Evolutionary conservation across 2,329 filamentous ascomycete species (phyloP), one percentile per base, ranked within the genome.

Genomic region (Talaromyces sp.): DNA sequence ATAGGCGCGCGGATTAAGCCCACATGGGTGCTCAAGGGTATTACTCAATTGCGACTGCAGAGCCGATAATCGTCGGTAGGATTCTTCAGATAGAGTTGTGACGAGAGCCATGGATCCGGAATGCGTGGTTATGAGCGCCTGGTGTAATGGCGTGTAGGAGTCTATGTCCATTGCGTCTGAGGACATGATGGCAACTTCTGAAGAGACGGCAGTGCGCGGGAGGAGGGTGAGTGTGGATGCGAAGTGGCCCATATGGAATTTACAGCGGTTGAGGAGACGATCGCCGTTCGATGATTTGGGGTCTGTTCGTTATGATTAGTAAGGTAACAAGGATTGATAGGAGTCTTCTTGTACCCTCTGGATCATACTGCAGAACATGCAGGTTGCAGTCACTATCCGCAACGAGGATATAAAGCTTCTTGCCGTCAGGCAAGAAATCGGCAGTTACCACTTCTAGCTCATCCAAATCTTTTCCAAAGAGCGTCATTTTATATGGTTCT

Each of bases 401-500:
- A 5, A 91, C 88, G 44, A 97, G 81, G 67, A 99, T 88, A 71
- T 88, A 91, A 12, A 99, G 80, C 64, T 92, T 88, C 62, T 90
- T 87, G 7, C 91, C 91, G 69, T 93, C 89, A 0, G 95, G 95
- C 7, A 99, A 79, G 70, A 99, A 93, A 64, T 98, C 93, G 1
- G 91, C 91, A 5, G 88, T 85, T 37, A 96, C 76, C 21, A 96
- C 86, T 70, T 95, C 90, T 69, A 97, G 81, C 48, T 85, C 86
- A 21, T 90, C 88, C 42, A 88, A 84, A 69, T 89, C 91, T 77
- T 97, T 97, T 46, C 93, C 92, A 67, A 98, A 92, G 3, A 97
- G 83, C 66, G 92, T 89, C 86, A 99, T 92, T 68, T 90, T 93
- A 74, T 98, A 99, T 0, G 95, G 95, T 71, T 98, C 95, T 77